A percentile compares a stretch with the other conserved stretches of the same genome.
Conservation (phyloP, 2,329 filamentous ascomycete genomes). For the Beauveria varroae region DNA sequence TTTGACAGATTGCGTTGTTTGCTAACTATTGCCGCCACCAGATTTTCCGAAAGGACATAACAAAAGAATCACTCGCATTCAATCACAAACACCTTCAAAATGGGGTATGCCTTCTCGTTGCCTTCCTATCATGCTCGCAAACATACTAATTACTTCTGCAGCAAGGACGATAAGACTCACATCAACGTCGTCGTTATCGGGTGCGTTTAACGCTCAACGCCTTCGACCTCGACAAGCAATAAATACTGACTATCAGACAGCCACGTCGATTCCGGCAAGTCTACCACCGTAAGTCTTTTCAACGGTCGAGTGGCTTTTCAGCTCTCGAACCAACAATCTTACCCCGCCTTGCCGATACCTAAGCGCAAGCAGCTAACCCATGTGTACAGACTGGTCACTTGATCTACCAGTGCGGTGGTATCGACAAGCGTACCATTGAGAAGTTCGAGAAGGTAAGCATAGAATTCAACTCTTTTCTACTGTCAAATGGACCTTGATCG, state of each 20-base stretch:
- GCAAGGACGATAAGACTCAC: conserved; percentile 94
- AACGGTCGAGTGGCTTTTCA: not conserved
- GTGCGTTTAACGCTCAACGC: conserved; percentile 20
- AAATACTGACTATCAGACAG: conserved; percentile 30
- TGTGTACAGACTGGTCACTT: conserved; percentile 63
- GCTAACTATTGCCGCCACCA: conserved; percentile 16
- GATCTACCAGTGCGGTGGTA: conserved; percentile 99
- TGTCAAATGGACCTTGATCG: not conserved
- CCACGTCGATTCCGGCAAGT: conserved; percentile 99
- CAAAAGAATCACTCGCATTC: conserved; percentile 16
- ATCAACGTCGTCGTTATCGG: conserved; percentile 97
- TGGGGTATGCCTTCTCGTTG: conserved; percentile 21
- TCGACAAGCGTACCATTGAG: conserved; percentile 99
- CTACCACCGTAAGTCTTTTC: conserved; percentile 71
- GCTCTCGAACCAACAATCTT: not conserved
- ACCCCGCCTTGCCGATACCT: conserved; percentile 12
- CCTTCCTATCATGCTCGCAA: not conserved
- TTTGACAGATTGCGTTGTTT: not conserved
- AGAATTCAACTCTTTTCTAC: conserved; percentile 11
- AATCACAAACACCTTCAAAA: conserved; percentile 26
- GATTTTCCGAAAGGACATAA: conserved; percentile 18
- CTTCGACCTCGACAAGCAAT: conserved; percentile 24
- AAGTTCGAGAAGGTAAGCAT: conserved; percentile 98
- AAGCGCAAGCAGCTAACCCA: conserved; percentile 19
- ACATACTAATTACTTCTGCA: conserved; percentile 29